These are phyloP conservation scores for Pugionium cornutum DNA, from an alignment of 345 rosid genomes.

Conservation along the genomic window DNA sequence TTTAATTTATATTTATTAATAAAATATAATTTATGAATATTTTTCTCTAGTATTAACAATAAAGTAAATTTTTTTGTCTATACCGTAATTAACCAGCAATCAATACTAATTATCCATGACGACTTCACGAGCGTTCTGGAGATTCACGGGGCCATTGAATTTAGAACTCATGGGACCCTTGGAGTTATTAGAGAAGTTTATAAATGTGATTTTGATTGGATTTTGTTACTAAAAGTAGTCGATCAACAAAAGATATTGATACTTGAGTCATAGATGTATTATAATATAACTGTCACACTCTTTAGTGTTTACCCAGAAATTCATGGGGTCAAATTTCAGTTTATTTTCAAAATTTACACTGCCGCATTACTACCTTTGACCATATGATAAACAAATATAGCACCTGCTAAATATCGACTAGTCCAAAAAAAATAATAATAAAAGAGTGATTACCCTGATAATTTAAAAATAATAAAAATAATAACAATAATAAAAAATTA, in stretches of 20 bases:
- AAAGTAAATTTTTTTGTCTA: no score
- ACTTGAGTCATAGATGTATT: conserved; percentile 23
- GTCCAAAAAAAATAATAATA: no score
- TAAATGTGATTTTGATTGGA: conserved; percentile 14
- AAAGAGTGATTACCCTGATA: no score
- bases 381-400: no score
- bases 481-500: no score
- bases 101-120: neutral
- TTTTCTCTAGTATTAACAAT: no score
- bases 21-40: no score
- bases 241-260: conserved; percentile 2
- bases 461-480: no score
- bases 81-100: neutral
- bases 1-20: no score
- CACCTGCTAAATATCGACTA: no score
- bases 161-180: conserved; percentile 18
- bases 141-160: conserved; percentile 5
- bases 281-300: conserved; percentile 8
- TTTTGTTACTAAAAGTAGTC: neutral
- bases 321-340: conserved; percentile 19
- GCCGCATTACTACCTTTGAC: neutral
- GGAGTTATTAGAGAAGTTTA: neutral
- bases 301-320: conserved; percentile 1
- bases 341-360: neutral
- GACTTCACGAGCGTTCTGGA: neutral